Evolutionary conservation across 768 basidiomycete species (phyloP).

Genomic region (Amyloporia xantha): DNA sequence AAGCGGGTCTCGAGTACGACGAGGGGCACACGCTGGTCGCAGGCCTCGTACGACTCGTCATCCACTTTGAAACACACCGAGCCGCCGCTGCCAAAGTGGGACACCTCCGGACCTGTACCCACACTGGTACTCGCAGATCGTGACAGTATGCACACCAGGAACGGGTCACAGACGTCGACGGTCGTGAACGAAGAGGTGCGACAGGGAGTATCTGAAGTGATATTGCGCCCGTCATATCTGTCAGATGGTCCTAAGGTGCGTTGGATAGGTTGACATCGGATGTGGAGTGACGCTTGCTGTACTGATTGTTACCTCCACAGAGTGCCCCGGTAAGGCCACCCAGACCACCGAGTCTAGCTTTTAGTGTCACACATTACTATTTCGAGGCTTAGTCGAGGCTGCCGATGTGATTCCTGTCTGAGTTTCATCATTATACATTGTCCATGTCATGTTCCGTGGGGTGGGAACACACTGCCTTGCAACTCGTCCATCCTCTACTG

Average conservation of each 20-base stretch:
- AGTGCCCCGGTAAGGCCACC: neutral
- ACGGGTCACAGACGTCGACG: constrained; percentile 1
- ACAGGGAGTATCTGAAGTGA: neutral
- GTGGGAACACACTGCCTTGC: too few relatives aligned
- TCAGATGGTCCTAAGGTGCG: neutral
- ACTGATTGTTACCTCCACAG: neutral
- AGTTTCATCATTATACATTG: too few relatives aligned
- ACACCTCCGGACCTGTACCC: neutral
- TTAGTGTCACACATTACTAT: constrained; percentile 1
- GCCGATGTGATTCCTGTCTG: neutral
- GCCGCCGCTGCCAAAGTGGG: neutral
- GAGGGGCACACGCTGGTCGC: neutral
- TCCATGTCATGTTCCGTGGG: too few relatives aligned
- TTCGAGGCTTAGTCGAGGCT: neutral
- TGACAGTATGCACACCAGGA: neutral
- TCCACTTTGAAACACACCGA: neutral
- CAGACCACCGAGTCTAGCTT: neutral
- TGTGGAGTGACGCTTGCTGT: neutral
- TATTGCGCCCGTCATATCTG: neutral
- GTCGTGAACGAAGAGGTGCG: neutral
- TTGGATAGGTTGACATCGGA: neutral
- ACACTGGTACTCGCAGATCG: neutral
- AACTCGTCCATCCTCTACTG: too few relatives aligned
- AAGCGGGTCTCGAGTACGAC: neutral
- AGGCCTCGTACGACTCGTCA: neutral